These are phyloP conservation scores for Rhodomyrtus tomentosa DNA, from an alignment of 345 rosid genomes.

Conservation along the genomic window DNA sequence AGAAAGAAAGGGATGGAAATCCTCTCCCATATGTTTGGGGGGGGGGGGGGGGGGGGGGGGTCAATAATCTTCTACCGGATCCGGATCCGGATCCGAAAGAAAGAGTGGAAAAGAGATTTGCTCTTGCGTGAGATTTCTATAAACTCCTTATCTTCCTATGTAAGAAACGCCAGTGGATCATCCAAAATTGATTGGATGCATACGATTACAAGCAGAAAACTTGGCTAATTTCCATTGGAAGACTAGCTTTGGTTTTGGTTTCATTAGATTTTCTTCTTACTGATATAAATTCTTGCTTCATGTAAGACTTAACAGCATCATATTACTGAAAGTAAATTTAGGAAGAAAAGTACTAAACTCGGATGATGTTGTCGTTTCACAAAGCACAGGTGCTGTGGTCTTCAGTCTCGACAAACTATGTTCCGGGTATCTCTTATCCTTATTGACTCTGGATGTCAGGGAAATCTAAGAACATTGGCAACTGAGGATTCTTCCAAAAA, in stretches of 20 bases:
- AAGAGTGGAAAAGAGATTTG: no score
- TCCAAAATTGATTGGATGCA: not conserved
- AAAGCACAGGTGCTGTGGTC: constrained; percentile 45
- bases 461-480: not conserved
- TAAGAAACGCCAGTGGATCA: not conserved
- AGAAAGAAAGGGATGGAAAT: no score
- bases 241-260: not conserved
- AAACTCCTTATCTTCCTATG: accelerated
- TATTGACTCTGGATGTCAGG: not conserved
- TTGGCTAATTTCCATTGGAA: not conserved
- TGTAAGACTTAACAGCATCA: not conserved
- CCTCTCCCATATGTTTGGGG: no score
- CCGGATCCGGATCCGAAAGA: no score
- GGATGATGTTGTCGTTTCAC: not conserved
- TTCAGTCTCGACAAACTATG: constrained; percentile 58
- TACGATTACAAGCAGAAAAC: not conserved
- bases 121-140: not conserved
- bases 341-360: not conserved
- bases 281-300: not conserved
- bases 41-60: no score
- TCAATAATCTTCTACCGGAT: no score
- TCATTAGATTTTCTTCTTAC: not conserved
- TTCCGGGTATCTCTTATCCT: constrained; percentile 30
- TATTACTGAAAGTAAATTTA: not conserved
- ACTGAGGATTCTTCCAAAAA: not conserved